Evolutionary conservation across 129 eudicot genomes (phyloP).

Genomic region (Gnaphalium uliginosum): DNA sequence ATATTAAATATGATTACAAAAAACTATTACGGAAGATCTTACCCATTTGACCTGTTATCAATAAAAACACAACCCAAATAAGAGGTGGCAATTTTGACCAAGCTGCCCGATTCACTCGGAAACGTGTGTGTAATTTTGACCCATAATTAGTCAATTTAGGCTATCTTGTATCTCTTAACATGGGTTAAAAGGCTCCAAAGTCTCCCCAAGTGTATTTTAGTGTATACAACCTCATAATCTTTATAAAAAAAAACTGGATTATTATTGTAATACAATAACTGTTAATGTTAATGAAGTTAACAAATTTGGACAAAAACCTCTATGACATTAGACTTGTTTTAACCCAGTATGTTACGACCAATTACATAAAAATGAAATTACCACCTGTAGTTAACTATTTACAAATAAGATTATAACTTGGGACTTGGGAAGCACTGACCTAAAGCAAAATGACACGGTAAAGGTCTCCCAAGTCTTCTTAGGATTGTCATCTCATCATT

Average conservation of each 20-base stretch:
- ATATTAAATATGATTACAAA: neutral
- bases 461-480: conserved; percentile 85
- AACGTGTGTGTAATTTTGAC: no score
- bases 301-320: neutral
- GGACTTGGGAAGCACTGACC: conserved; percentile 45
- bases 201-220: neutral
- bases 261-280: neutral
- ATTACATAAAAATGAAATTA: neutral
- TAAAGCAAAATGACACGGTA: conserved; percentile 91
- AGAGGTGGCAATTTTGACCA: conserved; percentile 15
- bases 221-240: neutral
- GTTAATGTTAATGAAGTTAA: neutral
- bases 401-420: conserved; percentile 2
- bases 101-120: no score
- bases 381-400: conserved; percentile 7
- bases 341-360: neutral
- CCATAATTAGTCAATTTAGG: no score
- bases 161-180: no score
- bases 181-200: neutral
- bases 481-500: conserved; percentile 91
- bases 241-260: neutral
- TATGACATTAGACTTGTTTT: no score
- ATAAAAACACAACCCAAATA: neutral
- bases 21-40: neutral
- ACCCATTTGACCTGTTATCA: conserved; percentile 9